Evolutionary conservation across 2,329 filamentous ascomycete species (phyloP), one percentile per base, ranked within the genome.

Genomic region (Leptoxyphium fumago): DNA sequence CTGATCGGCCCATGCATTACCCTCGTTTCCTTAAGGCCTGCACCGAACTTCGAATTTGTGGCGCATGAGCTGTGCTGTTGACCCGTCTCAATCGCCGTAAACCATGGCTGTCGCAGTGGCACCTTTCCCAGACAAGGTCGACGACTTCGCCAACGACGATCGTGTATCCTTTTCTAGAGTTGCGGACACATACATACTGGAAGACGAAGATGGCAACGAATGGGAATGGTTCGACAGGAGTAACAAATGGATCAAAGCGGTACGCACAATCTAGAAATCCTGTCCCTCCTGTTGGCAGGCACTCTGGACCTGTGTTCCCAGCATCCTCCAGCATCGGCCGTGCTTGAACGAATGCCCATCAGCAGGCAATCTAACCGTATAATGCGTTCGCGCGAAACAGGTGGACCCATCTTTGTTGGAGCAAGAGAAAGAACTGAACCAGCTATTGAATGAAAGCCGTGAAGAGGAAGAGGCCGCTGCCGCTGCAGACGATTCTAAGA

Each of bases 161-260:
- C 82, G 88, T 53, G 84, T 94, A 57, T 89, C 85, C 5, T 94
- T 82, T 66, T 89, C 84, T n/a, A 83, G 77, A 59, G 71, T 85
- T 48, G 71, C 86, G 48, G 82, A 89, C 64, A 73, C 77, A 57
- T 89, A 81, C 66, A 76, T 91, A 43, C 77, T 91, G 7, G 87
- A 94, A 48, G 82, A 84, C 45, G 84, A 87, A 40, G 80, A 91
- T 59, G 86, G 85, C 43, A 75, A 78, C 48, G 88, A 94, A 62
- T 94, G 81, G 66, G 83, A 88, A 61, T 95, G 82, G 66, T 80
- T 93, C 62, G 65, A 73, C 41, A 72, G 70, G 42, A 65, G 79
- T 52, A 80, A 77, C 65, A 75, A 77, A 64, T 95, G 88, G 88
- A 72, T 86, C 43, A 80, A 78, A 52, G 70, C 73, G 60, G 76